Evolutionary conservation across 2,329 filamentous ascomycete genomes (phyloP).

Genomic region (Aspergillus sp.): DNA sequence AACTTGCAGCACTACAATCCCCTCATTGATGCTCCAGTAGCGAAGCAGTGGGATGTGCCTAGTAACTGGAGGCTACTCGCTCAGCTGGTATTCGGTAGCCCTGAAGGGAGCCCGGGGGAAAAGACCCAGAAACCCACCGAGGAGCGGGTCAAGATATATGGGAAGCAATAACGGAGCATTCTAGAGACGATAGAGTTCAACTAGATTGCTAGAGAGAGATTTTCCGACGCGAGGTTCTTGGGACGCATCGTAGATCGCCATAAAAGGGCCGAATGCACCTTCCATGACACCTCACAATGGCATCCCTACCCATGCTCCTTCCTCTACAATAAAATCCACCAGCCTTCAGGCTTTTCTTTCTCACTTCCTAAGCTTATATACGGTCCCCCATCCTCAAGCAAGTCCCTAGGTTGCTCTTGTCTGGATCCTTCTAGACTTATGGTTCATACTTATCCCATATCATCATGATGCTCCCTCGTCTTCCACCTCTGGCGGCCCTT

Average conservation of each 20-base stretch:
- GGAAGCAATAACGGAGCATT: constrained; percentile 26
- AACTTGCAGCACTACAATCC: constrained; percentile 96
- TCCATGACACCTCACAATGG: background rate
- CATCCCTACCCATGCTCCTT: background rate
- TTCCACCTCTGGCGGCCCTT: constrained; percentile 4
- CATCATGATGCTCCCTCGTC: constrained; percentile 18
- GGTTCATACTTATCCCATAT: constrained; percentile 15
- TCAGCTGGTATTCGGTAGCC: constrained; percentile 80
- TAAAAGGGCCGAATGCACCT: background rate
- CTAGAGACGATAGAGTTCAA: background rate
- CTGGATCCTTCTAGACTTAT: background rate
- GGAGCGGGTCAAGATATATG: constrained; percentile 69
- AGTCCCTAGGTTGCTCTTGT: background rate
- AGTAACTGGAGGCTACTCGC: constrained; percentile 75
- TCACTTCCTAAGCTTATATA: background rate
- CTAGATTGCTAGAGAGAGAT: background rate
- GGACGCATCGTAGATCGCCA: background rate
- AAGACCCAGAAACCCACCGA: constrained; percentile 70
- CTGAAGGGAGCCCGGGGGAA: constrained; percentile 59
- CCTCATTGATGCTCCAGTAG: constrained; percentile 74
- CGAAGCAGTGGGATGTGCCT: constrained; percentile 71
- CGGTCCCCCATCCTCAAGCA: background rate
- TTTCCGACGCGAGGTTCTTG: background rate
- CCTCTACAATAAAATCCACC: background rate
- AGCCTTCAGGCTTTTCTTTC: background rate